These are phyloP conservation scores for Lactarius trivialis DNA, from an alignment of 768 basidiomycete genomes.

Conservation along the genomic window DNA sequence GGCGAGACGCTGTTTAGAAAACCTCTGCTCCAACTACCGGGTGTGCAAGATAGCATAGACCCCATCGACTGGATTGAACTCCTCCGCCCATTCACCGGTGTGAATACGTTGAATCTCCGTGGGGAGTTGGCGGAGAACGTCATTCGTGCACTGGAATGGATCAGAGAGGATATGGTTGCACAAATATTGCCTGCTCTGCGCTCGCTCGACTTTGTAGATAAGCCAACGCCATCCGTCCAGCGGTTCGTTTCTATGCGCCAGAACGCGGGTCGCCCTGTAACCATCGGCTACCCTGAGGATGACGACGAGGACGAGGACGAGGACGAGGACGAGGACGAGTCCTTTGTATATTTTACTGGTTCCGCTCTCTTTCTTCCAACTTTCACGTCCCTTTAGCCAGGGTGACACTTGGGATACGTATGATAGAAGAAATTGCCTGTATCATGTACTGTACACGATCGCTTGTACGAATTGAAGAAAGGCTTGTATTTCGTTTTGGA, in stretches of 20 bases:
- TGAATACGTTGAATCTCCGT: neutral
- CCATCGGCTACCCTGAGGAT: neutral
- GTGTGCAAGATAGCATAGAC: neutral
- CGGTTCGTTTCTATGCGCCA: neutral
- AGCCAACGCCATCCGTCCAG: neutral
- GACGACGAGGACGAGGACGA: neutral
- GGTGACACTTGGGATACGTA: no score
- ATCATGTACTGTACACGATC: no score
- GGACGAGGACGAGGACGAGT: neutral
- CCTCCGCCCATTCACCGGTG: neutral
- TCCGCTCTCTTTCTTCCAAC: no score
- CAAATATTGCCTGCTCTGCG: neutral
- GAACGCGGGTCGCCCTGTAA: neutral
- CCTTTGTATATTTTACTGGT: no score
- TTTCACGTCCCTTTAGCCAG: no score
- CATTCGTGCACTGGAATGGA: neutral
- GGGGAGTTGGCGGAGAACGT: neutral
- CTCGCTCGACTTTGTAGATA: neutral
- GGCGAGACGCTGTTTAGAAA: neutral
- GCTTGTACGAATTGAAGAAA: no score
- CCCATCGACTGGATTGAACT: neutral
- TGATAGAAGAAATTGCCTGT: neutral
- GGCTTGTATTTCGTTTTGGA: no score
- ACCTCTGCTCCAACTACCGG: neutral
- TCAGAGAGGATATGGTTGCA: neutral